Evolutionary conservation across 2,329 filamentous ascomycete genomes (phyloP).

Genomic region (Fusarium xylarioides): DNA sequence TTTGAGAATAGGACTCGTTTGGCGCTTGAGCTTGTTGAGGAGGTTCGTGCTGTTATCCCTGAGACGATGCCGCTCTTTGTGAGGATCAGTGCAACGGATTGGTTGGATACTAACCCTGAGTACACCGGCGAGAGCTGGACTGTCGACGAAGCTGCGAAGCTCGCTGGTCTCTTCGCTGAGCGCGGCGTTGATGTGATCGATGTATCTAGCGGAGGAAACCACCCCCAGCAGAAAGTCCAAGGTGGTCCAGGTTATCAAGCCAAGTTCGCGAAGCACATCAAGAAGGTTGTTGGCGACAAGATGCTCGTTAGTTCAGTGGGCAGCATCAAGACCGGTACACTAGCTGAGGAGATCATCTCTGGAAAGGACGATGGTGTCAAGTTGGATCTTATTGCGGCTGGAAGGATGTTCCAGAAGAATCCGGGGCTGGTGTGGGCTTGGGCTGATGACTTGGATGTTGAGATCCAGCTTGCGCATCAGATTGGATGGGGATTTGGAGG

Average conservation of each 20-base stretch:
- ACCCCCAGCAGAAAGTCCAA: conserved; percentile 66
- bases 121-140: conserved; percentile 72
- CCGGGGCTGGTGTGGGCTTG: conserved; percentile 64
- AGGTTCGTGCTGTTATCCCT: conserved; percentile 70
- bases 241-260: conserved; percentile 74
- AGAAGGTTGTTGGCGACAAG: conserved; percentile 73
- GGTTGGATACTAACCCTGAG: conserved; percentile 70
- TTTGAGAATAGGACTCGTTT: conserved; percentile 78
- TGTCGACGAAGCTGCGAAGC: conserved; percentile 66
- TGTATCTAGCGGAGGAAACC: conserved; percentile 73
- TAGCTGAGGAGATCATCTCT: conserved; percentile 59
- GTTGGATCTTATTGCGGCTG: conserved; percentile 60
- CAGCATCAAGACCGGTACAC: conserved; percentile 54
- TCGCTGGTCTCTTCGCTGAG: conserved; percentile 71
- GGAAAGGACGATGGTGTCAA: conserved; percentile 48
- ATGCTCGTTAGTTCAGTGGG: conserved; percentile 59
- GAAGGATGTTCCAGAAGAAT: conserved; percentile 67
- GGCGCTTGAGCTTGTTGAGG: conserved; percentile 71
- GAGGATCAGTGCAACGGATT: conserved; percentile 78
- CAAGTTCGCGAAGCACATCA: conserved; percentile 74
- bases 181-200: conserved; percentile 80
- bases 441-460: conserved; percentile 61
- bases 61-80: conserved; percentile 76
- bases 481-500: conserved; percentile 65
- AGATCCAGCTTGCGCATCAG: conserved; percentile 60